Evolutionary conservation across 2,329 filamentous ascomycete genomes (phyloP), one percentile per base, ranked within the genome.

Genomic region (Pyrenochaeta sp.): DNA sequence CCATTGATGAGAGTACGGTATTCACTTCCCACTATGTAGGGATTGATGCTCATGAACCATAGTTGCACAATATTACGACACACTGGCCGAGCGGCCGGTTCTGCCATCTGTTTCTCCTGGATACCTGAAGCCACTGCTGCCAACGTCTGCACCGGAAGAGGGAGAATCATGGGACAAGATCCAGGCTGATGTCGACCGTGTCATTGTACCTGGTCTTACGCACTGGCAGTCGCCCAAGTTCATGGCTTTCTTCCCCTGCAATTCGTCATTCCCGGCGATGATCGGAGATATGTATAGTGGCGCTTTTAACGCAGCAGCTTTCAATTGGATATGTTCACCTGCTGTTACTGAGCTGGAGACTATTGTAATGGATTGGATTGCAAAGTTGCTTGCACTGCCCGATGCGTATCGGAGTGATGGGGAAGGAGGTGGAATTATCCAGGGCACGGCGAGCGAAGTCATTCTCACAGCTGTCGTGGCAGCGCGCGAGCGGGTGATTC

Each of bases 291-390:
- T 97, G 77, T 97, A 96, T 77, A 90, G 85, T 29, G 86, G 89
- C 4, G 88, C 90, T 6, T 92, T 96, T 73, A 94, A 86, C 9
- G 89, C 89, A 11, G 90, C 93, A 1, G 90, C 90, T 26, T 97
- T 97, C 79, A 97, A 97, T 74, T 97, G 93, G 93, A 85, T 96
- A 53, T 96, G 93, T 74, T 91, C 87, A 5, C 93, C 93, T 1
- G 91, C 89, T 6, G 87, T 94, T 13, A 97, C 93, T 0, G 93
- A 97, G 74, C 81, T 97, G 34, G 93, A 97, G 77, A 96, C 92
- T 0, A 81, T 96, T 17, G 87, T 96, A 29, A 81, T 96, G 69
- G 93, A 97, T 72, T 97, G 93, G 92, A 76, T 96, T 3, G 90
- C 87, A 11, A 83, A 87, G 68, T 80, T 90, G 7, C 72, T 96